phyloP scores from a whole-genome alignment of 345 rosid species.

The Turnera subulata region DNA sequence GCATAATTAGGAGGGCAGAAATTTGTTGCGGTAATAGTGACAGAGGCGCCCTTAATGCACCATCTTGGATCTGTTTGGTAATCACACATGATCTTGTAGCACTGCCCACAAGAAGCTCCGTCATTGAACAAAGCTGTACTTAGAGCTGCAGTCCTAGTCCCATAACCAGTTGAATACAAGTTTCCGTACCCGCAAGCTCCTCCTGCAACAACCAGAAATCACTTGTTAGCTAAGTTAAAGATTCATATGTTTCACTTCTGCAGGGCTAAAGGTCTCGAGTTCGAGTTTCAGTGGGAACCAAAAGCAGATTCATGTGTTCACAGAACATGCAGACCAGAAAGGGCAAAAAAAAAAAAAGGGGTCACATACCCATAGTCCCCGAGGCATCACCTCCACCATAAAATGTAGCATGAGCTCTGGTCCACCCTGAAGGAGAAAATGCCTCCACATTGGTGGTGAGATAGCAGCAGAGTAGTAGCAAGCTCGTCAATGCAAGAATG shows the following conservation, averaged over 20 bases:
- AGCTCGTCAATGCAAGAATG: slow-evolving; percentile 23
- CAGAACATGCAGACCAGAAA: background rate
- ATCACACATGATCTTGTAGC: slow-evolving; percentile 26
- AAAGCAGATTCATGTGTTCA: background rate
- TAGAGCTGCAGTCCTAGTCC: slow-evolving; percentile 26
- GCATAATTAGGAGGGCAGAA: slow-evolving; percentile 44
- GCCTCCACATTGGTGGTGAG: slow-evolving; percentile 30
- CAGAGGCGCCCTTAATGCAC: slow-evolving; percentile 24
- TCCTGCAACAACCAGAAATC: slow-evolving; percentile 6
- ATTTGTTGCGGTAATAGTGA: slow-evolving; percentile 28
- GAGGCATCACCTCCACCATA: slow-evolving; percentile 24
- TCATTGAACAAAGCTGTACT: slow-evolving; percentile 32
- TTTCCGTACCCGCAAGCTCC: slow-evolving; percentile 34
- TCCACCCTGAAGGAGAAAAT: slow-evolving; percentile 43
- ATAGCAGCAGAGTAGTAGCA: slow-evolving; percentile 33
- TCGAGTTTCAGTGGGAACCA: too few species aligned
- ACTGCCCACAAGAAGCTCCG: slow-evolving; percentile 28
- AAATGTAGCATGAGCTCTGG: slow-evolving; percentile 22
- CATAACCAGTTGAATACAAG: slow-evolving; percentile 29
- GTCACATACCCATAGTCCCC: slow-evolving; percentile 20
- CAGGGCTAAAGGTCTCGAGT: too few species aligned
- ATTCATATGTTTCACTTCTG: background rate
- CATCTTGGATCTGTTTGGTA: slow-evolving; percentile 19
- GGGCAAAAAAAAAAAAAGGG: too few species aligned
- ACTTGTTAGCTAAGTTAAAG: background rate